These are phyloP conservation scores for Candida orba DNA, from an alignment of 805 yeast species.

Conservation along the genomic window DNA sequence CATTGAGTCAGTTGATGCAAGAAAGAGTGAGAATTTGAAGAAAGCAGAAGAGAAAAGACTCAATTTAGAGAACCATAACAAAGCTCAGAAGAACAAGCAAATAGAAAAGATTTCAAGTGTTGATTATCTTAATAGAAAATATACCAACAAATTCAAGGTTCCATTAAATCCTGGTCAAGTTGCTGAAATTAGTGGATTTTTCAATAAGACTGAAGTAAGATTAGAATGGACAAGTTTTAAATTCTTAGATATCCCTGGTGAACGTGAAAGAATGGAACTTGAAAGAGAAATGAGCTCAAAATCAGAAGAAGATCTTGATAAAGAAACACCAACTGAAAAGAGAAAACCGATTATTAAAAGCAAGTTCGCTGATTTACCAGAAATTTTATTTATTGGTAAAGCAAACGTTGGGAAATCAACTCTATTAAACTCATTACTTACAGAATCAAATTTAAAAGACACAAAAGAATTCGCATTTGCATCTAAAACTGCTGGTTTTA, in stretches of 20 bases:
- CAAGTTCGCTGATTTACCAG: slow-evolving; percentile 45
- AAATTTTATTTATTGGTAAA: slow-evolving; percentile 68
- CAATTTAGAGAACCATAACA: not conserved
- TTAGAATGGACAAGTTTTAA: slow-evolving; percentile 56
- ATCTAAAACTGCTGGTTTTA: slow-evolving; percentile 48
- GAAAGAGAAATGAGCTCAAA: slow-evolving; percentile 10
- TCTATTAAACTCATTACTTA: slow-evolving; percentile 53
- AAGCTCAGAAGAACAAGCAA: not conserved
- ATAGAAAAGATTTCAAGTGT: not conserved
- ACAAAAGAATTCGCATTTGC: slow-evolving; percentile 40
- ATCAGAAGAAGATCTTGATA: slow-evolving; percentile 11
- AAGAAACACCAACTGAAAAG: slow-evolving; percentile 3
- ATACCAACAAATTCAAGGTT: slow-evolving; percentile 9
- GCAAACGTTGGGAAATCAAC: slow-evolving; percentile 88
- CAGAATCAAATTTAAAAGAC: slow-evolving; percentile 28
- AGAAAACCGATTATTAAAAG: slow-evolving; percentile 1
- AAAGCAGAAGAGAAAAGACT: not conserved
- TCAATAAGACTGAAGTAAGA: slow-evolving; percentile 37
- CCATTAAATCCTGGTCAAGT: slow-evolving; percentile 17
- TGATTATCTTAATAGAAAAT: slow-evolving; percentile 14
- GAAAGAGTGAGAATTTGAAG: not conserved
- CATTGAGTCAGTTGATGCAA: slow-evolving; percentile 2
- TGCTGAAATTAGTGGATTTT: slow-evolving; percentile 31
- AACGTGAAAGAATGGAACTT: slow-evolving; percentile 26
- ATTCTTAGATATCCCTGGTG: slow-evolving; percentile 53